Percentiles rank a stretch among this genome's conserved stretches.
Conservation (phyloP, 2,329 filamentous ascomycete genomes). For the Chrysosporium queenslandicum region DNA sequence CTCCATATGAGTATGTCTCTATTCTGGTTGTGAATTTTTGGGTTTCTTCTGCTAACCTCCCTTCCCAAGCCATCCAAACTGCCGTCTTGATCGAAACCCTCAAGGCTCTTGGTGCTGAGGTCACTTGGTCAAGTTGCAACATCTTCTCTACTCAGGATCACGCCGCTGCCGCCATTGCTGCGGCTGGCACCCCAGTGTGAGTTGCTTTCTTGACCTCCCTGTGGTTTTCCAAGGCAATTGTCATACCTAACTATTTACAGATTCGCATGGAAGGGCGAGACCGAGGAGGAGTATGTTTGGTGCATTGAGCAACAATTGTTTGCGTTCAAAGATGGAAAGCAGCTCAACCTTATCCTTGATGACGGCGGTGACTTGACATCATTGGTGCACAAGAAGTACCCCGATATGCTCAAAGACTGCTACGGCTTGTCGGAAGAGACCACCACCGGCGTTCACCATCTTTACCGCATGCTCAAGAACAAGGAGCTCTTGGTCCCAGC, state of each 20-base stretch:
- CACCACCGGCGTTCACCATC: constrained; percentile 98
- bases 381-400: constrained; percentile 96
- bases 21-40: neutral
- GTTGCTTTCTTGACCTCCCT: constrained; percentile 18
- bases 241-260: constrained; percentile 24
- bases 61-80: constrained; percentile 71
- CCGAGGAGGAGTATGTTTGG: constrained; percentile 99
- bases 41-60: constrained; percentile 12
- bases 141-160: constrained; percentile 99
- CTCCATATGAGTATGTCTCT: constrained; percentile 75
- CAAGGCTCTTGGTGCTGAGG: constrained; percentile 85
- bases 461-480: constrained; percentile 96
- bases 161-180: constrained; percentile 93
- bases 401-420: constrained; percentile 96
- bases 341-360: constrained; percentile 97
- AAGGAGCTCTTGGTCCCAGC: constrained; percentile 80
- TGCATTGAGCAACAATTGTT: constrained; percentile 96
- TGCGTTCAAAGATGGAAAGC: constrained; percentile 93
- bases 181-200: constrained; percentile 75
- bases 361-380: constrained; percentile 95
- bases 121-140: constrained; percentile 99
- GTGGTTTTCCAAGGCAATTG: constrained; percentile 9
- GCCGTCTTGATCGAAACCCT: constrained; percentile 99
- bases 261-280: constrained; percentile 80
- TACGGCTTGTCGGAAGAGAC: constrained; percentile 99